These are phyloP conservation scores for Cymbopogon flexuosus DNA, from an alignment of 202 grass and related monocot species.

Conservation along the genomic window DNA sequence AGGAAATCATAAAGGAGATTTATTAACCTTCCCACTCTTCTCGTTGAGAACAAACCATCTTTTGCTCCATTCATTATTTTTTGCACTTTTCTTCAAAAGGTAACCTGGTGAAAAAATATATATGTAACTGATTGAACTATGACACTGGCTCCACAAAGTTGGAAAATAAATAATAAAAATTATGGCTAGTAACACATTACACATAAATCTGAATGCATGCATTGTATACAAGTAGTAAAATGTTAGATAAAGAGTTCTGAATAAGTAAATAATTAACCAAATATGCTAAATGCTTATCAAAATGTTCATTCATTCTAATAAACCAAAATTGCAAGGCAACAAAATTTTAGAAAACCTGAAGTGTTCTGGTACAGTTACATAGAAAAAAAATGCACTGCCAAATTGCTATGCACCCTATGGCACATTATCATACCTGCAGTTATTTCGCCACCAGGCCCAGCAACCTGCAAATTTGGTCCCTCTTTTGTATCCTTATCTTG, in stretches of 20 bases:
- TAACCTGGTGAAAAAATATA: constrained; percentile 53
- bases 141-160: constrained; percentile 5
- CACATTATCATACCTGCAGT: constrained; percentile 63
- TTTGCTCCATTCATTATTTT: constrained; percentile 97
- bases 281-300: constrained; percentile 5
- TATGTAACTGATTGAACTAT: not conserved
- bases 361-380: not conserved
- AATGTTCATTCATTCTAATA: constrained; percentile 13
- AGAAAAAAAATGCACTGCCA: not conserved
- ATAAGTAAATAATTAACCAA: constrained; percentile 17
- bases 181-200: constrained; percentile 8
- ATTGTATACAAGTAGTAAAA: constrained; percentile 13
- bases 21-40: constrained; percentile 94
- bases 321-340: not conserved
- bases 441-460: constrained; percentile 89
- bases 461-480: constrained; percentile 81
- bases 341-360: constrained; percentile 15
- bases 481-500: constrained; percentile 90
- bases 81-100: constrained; percentile 94
- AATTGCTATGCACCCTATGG: constrained; percentile 10
- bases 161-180: not conserved
- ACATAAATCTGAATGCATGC: not conserved
- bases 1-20: constrained; percentile 13
- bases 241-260: not conserved
- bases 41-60: constrained; percentile 98